Base-by-base conservation (phyloP, 225 moss, liverwort and hornwort species). In the Bryum argenteum region DNA sequence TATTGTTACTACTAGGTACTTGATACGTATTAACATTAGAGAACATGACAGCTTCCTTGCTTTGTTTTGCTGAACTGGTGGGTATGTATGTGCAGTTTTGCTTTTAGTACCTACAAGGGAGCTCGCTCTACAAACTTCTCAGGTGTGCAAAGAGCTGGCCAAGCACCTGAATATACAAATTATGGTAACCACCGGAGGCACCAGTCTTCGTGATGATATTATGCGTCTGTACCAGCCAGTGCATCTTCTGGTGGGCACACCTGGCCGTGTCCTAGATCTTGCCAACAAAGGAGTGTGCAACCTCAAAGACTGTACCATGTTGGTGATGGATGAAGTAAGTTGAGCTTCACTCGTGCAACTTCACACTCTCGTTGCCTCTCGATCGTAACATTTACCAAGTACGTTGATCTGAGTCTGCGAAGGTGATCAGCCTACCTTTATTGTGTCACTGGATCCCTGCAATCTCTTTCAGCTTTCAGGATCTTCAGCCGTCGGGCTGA, bases 231-330 rank as follows among this genome's bases (percentile, higher is more conserved):
- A 87, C 70, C 87, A 87, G 78, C 87, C 87, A 62, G 87, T 87
- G 16, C 87, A 87, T 76, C 51, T 87, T 39, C 67, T 87, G 80
- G 87, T 87, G 54, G 87, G 87, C 56, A 87, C 87, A 63, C 87
- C 87, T 54, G 87, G 87, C 33, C 87, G 87, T 22, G 87, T 87
- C 18, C 72, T 87, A 53, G 87, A 87, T 77, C 77, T 87, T 75
- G 87, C 87, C 69, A 87, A 87, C 80, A 87, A 87, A 69, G 87
- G 83, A 70, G 87, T 87, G 58, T 87, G 87, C 76, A 87, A 87
- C 70, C 87, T 87, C 67, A 80, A 80, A 80, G 83, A 87, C 77
- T 87, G 87, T 63, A 67, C 87, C n/a, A 87, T 87, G 87, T 75
- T 87, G 83, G 87, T 87, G 56, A 87, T 87, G 87, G 87, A 87